Evolutionary conservation across 306 rosid species (phyloP), one percentile per base, ranked within the genome.

Genomic region (Malus sylvestris): DNA sequence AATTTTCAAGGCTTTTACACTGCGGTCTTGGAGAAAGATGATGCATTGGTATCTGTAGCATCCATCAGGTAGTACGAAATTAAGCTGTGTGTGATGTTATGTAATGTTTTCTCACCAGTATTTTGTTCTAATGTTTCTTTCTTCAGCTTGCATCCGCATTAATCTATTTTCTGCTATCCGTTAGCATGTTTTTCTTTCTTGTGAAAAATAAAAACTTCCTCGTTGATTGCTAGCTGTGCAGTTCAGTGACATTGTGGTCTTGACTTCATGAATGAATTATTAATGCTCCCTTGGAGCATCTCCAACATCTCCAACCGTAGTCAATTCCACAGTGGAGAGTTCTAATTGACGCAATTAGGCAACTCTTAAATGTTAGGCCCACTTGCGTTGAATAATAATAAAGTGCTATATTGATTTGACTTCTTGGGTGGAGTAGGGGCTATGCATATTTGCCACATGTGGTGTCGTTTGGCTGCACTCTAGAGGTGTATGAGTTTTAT

Each of bases 1-100:
- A 87, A 95, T 82, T 95, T 90, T 85, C 91, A 88, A 87, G 99
- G 98, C 72, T 95, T 95, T 87, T 91, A 95, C 84, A 74, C 98
- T 2, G 84, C 90, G 83, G 91, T 95, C 67, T 79, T 95, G 86
- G 98, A 92, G 87, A 90, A 92, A 86, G 89, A 89, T 53, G 99
- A 95, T 81, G 98, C 88, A 70, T 73, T 95, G 66, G 76, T 91
- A 77, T 88, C 93, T 79, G 98, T 86, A 75, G 99, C 99, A 79
- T 95, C 92, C 64, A 83, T 95, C 92, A 92, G 99, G 99, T 95
- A 80, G 45, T 68, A 74, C 44, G 72, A 23, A 70, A 65, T 59
- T 11, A 44, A 59, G 19, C 35, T 25, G 29, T 67, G 19, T 44
- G 19, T 60, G 19, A 14, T 22, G 33, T 3, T 32, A 14, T 22